Evolutionary conservation across 768 basidiomycete genomes (phyloP), one percentile per base, ranked within the genome.

Genomic region (Leucocoprinus leucothites): DNA sequence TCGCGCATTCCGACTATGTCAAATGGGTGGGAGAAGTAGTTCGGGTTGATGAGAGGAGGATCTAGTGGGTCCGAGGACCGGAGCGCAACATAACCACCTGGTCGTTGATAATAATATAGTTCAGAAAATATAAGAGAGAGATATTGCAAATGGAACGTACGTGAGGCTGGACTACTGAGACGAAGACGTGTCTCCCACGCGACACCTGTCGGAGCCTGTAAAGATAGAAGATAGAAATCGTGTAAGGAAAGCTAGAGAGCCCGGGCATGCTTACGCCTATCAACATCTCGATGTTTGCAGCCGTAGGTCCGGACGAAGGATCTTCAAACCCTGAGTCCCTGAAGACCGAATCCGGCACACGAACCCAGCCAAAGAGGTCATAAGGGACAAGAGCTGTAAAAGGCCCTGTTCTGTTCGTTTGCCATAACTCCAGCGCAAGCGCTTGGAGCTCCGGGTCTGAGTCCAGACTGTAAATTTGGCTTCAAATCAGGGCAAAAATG

Each of bases 11-110:
- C 60, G 14, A 53, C 36, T 13, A 66, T 48, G 54, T 70, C 69
- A 49, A 64, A 54, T 6, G 53, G 57, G 1, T 54, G 35, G 19
- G 57, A 59, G 43, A 74, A 70, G 51, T 56, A 50, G 18, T 51
- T 48, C 1, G 78, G 76, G 61, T 80, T 70, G 65, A 82, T 78
- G 18, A 67, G 51, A 1, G 81, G 80, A 24, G 64, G 31, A 34
- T 69, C 69, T 61, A 80, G 79, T n/a, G 75, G 68, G 57, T 72
- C 60, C 14, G 66, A 74, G 11, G 76, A 74, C 48, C 68, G 73
- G 57, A 79, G 61, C 4, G 62, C 48, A 13, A 66, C 25, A 7
- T 61, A 47, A 21, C 58, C 60, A 19, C 60, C 60, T 61, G n/a
- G 22, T 38, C 21, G 35, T n/a, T 35, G 18, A 34, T 21, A 13